Conservation (phyloP, 2,329 filamentous ascomycete species). For the Seiridium unicorne region DNA sequence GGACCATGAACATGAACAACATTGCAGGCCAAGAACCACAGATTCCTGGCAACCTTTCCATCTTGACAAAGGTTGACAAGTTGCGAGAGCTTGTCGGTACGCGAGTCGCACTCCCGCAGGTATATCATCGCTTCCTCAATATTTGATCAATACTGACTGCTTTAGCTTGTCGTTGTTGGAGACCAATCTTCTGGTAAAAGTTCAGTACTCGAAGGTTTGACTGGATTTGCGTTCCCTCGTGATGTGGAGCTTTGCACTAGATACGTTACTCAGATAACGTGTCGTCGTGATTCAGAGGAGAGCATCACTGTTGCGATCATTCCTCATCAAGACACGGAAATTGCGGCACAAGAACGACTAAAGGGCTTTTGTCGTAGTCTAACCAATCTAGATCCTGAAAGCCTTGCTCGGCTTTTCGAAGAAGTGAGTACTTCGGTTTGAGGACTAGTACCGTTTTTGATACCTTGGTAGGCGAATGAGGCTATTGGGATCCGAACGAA, state of each 20-base stretch:
- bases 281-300: slow-evolving; percentile 32
- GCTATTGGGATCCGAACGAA: slow-evolving; percentile 40
- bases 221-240: slow-evolving; percentile 46
- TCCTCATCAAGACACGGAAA: slow-evolving; percentile 20
- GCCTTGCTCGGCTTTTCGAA: slow-evolving; percentile 36
- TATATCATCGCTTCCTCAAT: slow-evolving; percentile 19
- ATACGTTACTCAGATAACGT: slow-evolving; percentile 47
- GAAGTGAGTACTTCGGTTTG: slow-evolving; percentile 24
- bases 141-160: slow-evolving; percentile 36
- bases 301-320: slow-evolving; percentile 43
- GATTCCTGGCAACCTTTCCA: slow-evolving; percentile 19
- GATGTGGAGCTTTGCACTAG: slow-evolving; percentile 44
- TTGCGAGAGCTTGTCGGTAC: slow-evolving; percentile 39
- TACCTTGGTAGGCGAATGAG: slow-evolving; percentile 33
- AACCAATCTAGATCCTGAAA: slow-evolving; percentile 20
- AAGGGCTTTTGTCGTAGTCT: slow-evolving; percentile 26
- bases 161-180: slow-evolving; percentile 73
- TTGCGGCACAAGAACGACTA: slow-evolving; percentile 18
- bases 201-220: slow-evolving; percentile 71
- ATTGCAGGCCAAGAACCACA: background rate
- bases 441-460: background rate
- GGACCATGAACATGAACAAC: background rate
- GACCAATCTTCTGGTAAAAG: slow-evolving; percentile 86
- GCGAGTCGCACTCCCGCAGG: slow-evolving; percentile 28
- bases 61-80: slow-evolving; percentile 35